These are phyloP conservation scores for Aspergillus latus DNA, from an alignment of 2,329 filamentous ascomycete genomes.

Conservation along the genomic window DNA sequence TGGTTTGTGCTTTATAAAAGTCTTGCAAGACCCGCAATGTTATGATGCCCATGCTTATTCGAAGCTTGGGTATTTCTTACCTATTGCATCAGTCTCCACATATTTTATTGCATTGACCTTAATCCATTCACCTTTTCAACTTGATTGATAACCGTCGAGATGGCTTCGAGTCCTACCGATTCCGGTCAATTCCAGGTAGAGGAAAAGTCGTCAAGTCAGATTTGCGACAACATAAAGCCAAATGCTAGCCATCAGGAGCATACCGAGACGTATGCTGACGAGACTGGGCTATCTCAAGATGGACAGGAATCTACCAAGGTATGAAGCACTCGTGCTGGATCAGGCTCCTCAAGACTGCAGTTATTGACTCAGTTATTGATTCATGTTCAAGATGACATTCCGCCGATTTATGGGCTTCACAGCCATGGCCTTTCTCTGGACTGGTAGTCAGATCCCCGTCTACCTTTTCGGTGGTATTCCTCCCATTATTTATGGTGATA, in stretches of 20 bases:
- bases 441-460: constrained; percentile 60
- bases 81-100: not conserved
- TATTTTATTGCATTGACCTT: not conserved
- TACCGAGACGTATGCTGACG: constrained; percentile 49
- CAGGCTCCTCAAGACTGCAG: not conserved
- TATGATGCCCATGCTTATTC: constrained; percentile 12
- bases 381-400: constrained; percentile 46
- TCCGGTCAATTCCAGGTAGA: constrained; percentile 23
- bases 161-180: constrained; percentile 13
- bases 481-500: constrained; percentile 58
- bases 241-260: constrained; percentile 50
- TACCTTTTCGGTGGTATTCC: constrained; percentile 54
- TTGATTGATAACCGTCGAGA: constrained; percentile 1
- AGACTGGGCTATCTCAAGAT: constrained; percentile 23
- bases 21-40: constrained; percentile 8
- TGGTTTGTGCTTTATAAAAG: not conserved
- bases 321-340: constrained; percentile 12
- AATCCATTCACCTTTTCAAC: not conserved
- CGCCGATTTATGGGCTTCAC: constrained; percentile 54
- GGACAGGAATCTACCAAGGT: constrained; percentile 41
- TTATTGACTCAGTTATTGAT: not conserved
- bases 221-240: constrained; percentile 30
- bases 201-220: constrained; percentile 30
- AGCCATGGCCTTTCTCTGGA: constrained; percentile 63
- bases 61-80: constrained; percentile 9